Base-by-base conservation (phyloP, 345 rosid genomes). In the Heritiera fomes region DNA sequence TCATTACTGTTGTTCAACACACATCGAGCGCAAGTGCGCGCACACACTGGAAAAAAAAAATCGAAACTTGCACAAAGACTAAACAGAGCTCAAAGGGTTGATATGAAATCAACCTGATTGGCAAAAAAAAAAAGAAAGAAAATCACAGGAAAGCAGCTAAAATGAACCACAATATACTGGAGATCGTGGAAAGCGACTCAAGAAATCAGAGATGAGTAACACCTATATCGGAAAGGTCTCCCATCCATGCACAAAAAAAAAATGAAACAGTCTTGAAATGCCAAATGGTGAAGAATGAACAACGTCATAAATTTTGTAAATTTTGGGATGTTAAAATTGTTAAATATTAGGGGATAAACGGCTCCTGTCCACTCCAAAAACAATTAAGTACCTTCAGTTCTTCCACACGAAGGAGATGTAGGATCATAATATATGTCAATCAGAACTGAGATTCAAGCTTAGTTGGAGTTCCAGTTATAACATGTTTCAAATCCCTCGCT, bases 361-460 rank as follows among this genome's bases (percentile, higher is more conserved):
- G 28, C 58, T 62, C 71, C 45, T 68, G 20, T 53, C 56, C 30
- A 66, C 70, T 47, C 28, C 68, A 72, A 67, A 55, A 75, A 77
- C 58, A 55, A 50, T 74, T 47, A 71, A 68, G 61, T 90, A 95
- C 99, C 98, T 95, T 95, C 87, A 95, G 73, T 85, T 95, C 99
- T 88, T 95, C 99, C 73, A 95, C 99, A 63, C 98, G 99, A 76
- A 95, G 93, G 78, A 95, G 99, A 88, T 92, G 98, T 82, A 95
- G 83, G 81, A 95, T 95, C 99, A 95, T 95, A 76, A 93, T 93
- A 78, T 93, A 95, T 71, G 99, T 95, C 81, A 95, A 84, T 60
- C 99, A 96, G 85, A 95, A 95, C 86, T 95, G 98, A 80, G 98
- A 95, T 83, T 88, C 87, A 77, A 95, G 88, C 87, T 81, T 89